Evolutionary conservation across 176 grass and related monocot genomes (phyloP).

Genomic region (Bonia amplexicaulis): DNA sequence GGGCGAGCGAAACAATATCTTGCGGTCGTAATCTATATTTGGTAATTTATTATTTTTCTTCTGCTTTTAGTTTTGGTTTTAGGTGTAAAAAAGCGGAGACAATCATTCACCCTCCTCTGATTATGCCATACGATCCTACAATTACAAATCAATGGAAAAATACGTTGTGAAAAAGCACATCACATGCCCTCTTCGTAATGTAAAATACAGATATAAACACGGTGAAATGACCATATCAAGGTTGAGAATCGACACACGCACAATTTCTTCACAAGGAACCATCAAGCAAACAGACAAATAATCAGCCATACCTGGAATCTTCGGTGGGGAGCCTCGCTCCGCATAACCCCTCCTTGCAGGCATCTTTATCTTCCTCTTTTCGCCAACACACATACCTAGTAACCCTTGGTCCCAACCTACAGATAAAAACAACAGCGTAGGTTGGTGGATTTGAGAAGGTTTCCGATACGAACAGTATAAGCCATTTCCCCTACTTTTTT

Average conservation of each 20-base stretch:
- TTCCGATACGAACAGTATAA: constrained; percentile 7
- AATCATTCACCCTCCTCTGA: no score
- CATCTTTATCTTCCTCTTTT: constrained; percentile 94
- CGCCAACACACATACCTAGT: constrained; percentile 85
- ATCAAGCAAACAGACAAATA: constrained; percentile 37
- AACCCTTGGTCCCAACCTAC: constrained; percentile 96
- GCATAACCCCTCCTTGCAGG: constrained; percentile 87
- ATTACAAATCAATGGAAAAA: background rate
- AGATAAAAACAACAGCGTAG: constrained; percentile 13
- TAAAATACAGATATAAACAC: background rate
- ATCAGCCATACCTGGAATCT: constrained; percentile 68
- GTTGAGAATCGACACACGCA: background rate
- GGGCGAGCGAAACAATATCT: no score
- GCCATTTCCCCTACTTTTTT: background rate
- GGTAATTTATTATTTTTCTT: no score
- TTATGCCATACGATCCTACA: no score
- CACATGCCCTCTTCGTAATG: background rate
- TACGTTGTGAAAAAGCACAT: background rate
- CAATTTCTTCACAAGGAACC: constrained; percentile 14
- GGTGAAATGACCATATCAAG: background rate
- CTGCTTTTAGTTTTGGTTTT: no score
- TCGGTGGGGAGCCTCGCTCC: constrained; percentile 79
- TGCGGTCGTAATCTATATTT: no score
- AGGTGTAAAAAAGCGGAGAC: no score
- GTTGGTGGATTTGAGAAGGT: constrained; percentile 6